Evolutionary conservation across 2,329 filamentous ascomycete species (phyloP), one percentile per base, ranked within the genome.

Genomic region (Dendrostoma leiphaemia): DNA sequence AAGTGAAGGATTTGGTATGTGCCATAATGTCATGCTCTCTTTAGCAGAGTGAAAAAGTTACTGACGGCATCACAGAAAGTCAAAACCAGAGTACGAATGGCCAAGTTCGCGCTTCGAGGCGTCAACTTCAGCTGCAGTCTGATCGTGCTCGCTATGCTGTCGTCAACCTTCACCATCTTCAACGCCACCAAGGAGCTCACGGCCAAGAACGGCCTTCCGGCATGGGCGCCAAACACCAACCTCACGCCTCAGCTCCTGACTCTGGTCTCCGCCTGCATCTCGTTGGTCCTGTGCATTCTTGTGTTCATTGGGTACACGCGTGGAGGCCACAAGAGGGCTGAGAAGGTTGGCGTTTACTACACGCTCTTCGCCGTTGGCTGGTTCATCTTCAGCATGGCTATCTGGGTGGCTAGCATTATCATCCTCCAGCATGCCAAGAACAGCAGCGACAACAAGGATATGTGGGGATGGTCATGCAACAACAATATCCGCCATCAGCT

Each of bases 391-490:
- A 94, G 89, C 69, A 88, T 96, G 70, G 74, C 95, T 65, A 90
- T 99, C 79, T 99, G 94, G 94, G 86, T 87, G 51, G 77, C 94
- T 31, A 91, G 90, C 29, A 92, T 92, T 35, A 90, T 86, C 55
- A 74, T 96, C 53, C 83, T 97, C 64, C 91, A 97, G 69, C 83
- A 88, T 64, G 84, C 85, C 54, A 89, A 87, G 69, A 82, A 84
- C 64, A 89, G 81, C 67, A 84, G 83, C 66, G 75, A 83, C 60
- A 89, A 89, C 66, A 85, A 96, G 71, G 94, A 99, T 71, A 83
- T 99, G 72, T 99, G 94, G 94, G 92, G 93, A 56, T 99, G 94
- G 94, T 85, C 91, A n/a, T 99, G 94, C 71, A 88, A 92, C 54
- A 82, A 96, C 65, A 97, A 97, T 71, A 84, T 86, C 61, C 86